Evolutionary conservation across 2,329 filamentous ascomycete genomes (phyloP).

Genomic region (Fusarium graminum): DNA sequence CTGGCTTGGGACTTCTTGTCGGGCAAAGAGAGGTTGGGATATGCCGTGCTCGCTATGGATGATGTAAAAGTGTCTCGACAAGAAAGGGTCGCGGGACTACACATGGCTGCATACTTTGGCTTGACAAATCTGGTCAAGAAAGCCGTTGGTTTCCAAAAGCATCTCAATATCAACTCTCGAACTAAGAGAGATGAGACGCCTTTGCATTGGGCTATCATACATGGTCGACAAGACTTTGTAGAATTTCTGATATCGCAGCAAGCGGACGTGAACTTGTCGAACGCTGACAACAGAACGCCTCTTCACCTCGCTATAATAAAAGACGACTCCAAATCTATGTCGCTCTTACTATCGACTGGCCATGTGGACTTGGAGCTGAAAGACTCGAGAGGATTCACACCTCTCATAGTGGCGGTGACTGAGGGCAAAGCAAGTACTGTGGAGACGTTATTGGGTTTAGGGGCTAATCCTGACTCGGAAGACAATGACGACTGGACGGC

Average conservation of each 20-base stretch:
- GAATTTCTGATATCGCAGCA: neutral
- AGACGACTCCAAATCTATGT: neutral
- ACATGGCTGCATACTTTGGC: slow-evolving; percentile 1
- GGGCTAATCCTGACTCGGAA: neutral
- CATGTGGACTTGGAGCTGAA: neutral
- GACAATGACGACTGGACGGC: neutral
- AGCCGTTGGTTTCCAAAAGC: neutral
- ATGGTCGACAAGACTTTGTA: neutral
- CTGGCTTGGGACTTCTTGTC: neutral
- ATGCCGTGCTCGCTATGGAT: neutral
- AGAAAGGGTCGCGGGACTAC: neutral
- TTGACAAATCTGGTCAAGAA: neutral
- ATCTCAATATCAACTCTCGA: neutral
- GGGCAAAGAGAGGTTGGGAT: neutral
- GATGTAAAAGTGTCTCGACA: neutral
- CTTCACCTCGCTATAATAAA: neutral
- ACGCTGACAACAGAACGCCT: neutral
- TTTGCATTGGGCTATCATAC: neutral
- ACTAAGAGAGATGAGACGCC: neutral
- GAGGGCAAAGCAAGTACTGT: neutral
- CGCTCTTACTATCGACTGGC: neutral
- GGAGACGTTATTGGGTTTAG: neutral
- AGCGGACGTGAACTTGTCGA: neutral
- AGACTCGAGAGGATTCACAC: neutral
- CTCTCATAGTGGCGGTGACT: neutral